Percentiles rank a stretch among this genome's conserved stretches.
Conservation (phyloP, 2,329 filamentous ascomycete genomes). For the Ascocoryne sarcoides region DNA sequence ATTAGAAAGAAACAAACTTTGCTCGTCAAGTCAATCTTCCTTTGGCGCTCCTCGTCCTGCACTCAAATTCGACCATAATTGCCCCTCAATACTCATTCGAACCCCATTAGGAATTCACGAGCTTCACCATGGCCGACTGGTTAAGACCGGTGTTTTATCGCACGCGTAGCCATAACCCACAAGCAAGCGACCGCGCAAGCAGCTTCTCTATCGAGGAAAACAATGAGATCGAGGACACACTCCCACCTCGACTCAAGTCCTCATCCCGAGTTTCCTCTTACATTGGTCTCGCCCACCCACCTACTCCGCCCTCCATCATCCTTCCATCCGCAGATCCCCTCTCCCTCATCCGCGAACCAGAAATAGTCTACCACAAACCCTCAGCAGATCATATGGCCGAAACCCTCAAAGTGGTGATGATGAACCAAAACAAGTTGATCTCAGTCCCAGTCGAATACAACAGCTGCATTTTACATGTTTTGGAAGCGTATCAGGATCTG, state of each 20-base stretch:
- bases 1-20: no score
- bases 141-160: constrained; percentile 22
- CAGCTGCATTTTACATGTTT: constrained; percentile 25
- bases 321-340: constrained; percentile 13
- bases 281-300: constrained; percentile 11
- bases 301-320: constrained; percentile 5
- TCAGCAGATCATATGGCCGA: constrained; percentile 26
- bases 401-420: constrained; percentile 27
- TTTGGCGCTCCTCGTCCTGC: no score
- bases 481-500: constrained; percentile 25
- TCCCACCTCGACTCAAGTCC: constrained; percentile 10
- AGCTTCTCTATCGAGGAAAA: constrained; percentile 11
- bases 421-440: constrained; percentile 21
- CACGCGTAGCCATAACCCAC: constrained; percentile 12
- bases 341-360: constrained; percentile 16
- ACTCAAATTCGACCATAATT: no score
- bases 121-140: constrained; percentile 25
- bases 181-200: constrained; percentile 5
- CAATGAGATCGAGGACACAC: constrained; percentile 13
- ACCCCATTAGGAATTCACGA: no score
- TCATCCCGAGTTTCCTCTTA: constrained; percentile 22
- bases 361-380: constrained; percentile 24
- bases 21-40: no score
- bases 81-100: no score
- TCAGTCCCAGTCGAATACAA: constrained; percentile 26